These are phyloP conservation scores for Bidens hawaiensis DNA, from an alignment of 140 eudicot species.

Conservation along the genomic window DNA sequence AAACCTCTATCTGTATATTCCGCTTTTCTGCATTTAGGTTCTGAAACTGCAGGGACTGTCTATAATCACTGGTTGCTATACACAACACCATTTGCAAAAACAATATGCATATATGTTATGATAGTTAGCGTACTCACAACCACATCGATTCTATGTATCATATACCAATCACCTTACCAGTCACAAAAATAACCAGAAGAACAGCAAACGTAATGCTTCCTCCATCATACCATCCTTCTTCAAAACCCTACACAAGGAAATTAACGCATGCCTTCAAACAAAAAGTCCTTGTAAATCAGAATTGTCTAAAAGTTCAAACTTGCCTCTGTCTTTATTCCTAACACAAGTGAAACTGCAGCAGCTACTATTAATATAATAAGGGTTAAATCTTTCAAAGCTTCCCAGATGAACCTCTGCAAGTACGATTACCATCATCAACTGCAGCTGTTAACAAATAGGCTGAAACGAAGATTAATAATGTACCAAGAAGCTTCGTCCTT, in stretches of 20 bases:
- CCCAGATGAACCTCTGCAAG: constrained; percentile 77
- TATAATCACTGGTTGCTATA: constrained; percentile 81
- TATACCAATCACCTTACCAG: constrained; percentile 43
- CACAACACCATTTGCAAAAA: constrained; percentile 1
- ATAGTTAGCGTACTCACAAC: background rate
- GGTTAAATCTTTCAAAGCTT: constrained; percentile 89
- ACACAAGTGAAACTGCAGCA: constrained; percentile 69
- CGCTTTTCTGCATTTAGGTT: constrained; percentile 86
- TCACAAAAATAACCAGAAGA: constrained; percentile 82
- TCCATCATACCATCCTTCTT: constrained; percentile 98
- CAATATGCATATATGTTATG: constrained; percentile 11
- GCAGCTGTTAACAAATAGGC: background rate
- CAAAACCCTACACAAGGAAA: constrained; percentile 60
- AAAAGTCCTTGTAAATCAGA: background rate
- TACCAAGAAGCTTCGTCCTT: constrained; percentile 75
- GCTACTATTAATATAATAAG: constrained; percentile 80
- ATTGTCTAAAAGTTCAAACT: constrained; percentile 11
- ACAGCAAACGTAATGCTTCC: constrained; percentile 98
- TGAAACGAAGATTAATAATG: too few species aligned
- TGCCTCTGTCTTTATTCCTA: constrained; percentile 90
- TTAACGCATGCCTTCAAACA: background rate
- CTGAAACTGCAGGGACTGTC: constrained; percentile 95
- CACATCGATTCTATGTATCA: background rate
- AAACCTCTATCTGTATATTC: constrained; percentile 83
- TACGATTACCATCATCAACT: constrained; percentile 18